phyloP scores from a whole-genome alignment of 148 eudicot genomes.

The Fagopyrum homotropicum region DNA sequence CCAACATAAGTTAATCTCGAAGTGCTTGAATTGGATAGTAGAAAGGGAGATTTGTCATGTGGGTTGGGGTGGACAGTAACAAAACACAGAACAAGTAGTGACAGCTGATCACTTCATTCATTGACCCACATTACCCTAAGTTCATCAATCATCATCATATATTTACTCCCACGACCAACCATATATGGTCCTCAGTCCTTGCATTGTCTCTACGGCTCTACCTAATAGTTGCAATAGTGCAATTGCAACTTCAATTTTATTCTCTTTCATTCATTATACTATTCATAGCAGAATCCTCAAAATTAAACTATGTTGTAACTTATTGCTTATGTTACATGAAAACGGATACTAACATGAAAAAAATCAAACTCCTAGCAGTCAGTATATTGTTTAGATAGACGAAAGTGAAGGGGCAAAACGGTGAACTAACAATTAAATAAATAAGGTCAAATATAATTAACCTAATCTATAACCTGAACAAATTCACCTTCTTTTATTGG shows the following conservation, averaged over 20 bases:
- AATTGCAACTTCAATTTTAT: neutral
- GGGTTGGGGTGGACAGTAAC: neutral
- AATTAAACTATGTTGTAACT: neutral
- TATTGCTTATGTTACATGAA: neutral
- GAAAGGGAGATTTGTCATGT: neutral
- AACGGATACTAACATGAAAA: too few species aligned
- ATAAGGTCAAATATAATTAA: too few species aligned
- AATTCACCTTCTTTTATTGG: too few species aligned
- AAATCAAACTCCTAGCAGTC: too few species aligned
- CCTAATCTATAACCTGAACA: too few species aligned
- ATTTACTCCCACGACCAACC: neutral
- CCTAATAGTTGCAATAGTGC: neutral
- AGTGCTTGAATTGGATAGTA: neutral
- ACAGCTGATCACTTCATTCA: constrained; percentile 2
- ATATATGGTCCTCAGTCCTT: neutral
- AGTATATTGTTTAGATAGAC: too few species aligned
- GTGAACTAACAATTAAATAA: too few species aligned
- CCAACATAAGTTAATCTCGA: neutral
- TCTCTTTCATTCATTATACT: constrained; percentile 10
- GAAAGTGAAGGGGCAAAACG: too few species aligned
- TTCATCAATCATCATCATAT: constrained; percentile 4
- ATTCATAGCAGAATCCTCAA: neutral
- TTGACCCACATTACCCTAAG: constrained; percentile 5
- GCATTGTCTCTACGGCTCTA: neutral
- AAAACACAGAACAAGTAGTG: neutral